Base-by-base conservation (phyloP, 768 basidiomycete species). In the Kwoniella sp. region DNA sequence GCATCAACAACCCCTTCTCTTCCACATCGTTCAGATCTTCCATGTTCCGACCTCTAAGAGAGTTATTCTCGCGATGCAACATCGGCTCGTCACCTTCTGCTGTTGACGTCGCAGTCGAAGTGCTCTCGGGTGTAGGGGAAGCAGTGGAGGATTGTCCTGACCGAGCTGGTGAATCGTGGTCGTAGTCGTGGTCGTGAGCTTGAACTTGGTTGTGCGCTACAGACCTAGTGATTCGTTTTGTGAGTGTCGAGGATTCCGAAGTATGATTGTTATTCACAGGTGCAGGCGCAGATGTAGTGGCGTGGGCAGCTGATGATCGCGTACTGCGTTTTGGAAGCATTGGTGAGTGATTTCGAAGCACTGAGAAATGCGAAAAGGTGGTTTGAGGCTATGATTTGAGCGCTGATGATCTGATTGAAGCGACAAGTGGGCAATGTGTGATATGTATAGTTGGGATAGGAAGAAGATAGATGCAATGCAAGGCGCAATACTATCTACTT, bases 1-100 rank as follows among this genome's bases (percentile, higher is more conserved):
- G 37, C 66, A 64, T 68, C 55, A 75, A 65, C 17, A 70, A 50
- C 2, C 77, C 75, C 57, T 78, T 70, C 50, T 78, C 77, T 51
- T 72, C 70, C 37, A 75, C 25, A n/a, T 73, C 73, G 21, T 60
- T 54, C 13, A 71, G 26, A 65, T 77, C 73, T 51, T 77, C 73
- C 0, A 78, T 44, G 49, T 73, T 75, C 51, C 75, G 24, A 2
- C 73, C 71, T 63, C 77, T 49, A 26, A 78, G 46, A 0, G 65
- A 62, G 33, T 55, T 58, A 22, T 56, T 67, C 47, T 58, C 65
- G 9, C 36, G 47, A 56, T 63, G 60, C 58, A 70, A 40, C 66
- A 70, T 70, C 33, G 57, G 57, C 13, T 49, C 62, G 22, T 37
- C 29, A 9, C 22, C 26, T 17, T 58, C 46, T 56, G n/a, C 5